Conservation (phyloP, 768 basidiomycete species). For the Galerina marginata region DNA sequence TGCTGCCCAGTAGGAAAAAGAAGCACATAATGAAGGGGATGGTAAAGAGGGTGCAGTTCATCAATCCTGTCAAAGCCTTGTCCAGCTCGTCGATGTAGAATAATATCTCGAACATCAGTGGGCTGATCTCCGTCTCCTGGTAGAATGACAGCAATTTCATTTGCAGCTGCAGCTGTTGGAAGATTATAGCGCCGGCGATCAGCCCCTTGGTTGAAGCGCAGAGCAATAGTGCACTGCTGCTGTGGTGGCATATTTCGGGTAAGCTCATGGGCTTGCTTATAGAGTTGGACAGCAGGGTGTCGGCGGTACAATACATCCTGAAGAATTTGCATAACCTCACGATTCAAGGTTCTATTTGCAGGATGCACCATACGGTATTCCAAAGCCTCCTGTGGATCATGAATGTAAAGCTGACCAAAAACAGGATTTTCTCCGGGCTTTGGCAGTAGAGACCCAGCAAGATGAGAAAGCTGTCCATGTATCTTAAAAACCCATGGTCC, state of each 20-base stretch:
- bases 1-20: conserved; percentile 36
- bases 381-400: conserved; percentile 16
- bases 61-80: conserved; percentile 30
- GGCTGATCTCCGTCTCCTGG: conserved; percentile 36
- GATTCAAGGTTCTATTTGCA: conserved; percentile 7
- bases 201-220: conserved; percentile 17
- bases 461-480: conserved; percentile 20
- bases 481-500: conserved; percentile 22
- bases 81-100: background rate
- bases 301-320: conserved; percentile 15
- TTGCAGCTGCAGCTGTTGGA: conserved; percentile 32
- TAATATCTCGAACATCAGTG: conserved; percentile 15
- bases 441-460: conserved; percentile 8
- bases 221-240: conserved; percentile 6
- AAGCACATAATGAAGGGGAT: conserved; percentile 30
- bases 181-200: conserved; percentile 48
- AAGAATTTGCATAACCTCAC: conserved; percentile 6
- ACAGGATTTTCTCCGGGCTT: background rate
- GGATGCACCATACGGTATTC: background rate
- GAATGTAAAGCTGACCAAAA: conserved; percentile 24
- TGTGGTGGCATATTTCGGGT: background rate
- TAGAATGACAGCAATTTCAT: conserved; percentile 34
- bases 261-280: conserved; percentile 19
- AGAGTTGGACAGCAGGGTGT: conserved; percentile 12
- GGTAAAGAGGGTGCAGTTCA: conserved; percentile 33